Conservation (phyloP, 2,329 filamentous ascomycete genomes). For the Chaetomiaceae sp. region DNA sequence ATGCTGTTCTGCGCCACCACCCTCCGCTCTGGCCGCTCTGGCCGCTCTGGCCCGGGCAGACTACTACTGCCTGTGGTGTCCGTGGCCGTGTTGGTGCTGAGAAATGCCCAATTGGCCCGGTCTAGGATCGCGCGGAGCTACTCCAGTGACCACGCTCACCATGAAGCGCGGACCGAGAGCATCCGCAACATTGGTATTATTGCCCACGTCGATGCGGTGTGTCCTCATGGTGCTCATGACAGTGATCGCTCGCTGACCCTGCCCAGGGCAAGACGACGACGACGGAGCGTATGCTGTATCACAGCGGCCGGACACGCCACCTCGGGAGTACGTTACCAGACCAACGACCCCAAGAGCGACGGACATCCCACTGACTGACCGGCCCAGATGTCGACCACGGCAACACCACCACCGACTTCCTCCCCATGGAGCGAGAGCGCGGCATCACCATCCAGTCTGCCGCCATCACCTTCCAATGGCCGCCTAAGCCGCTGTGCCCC, state of each 20-base stretch:
- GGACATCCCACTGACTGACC: neutral
- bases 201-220: conserved; percentile 88
- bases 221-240: conserved; percentile 23
- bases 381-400: conserved; percentile 87
- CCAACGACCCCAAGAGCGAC: too few species aligned
- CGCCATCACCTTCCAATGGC: conserved; percentile 93
- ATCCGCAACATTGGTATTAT: conserved; percentile 98
- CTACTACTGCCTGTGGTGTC: neutral
- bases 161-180: conserved; percentile 46
- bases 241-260: conserved; percentile 15
- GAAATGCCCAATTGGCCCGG: conserved; percentile 14
- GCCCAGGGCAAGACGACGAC: conserved; percentile 87
- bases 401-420: conserved; percentile 94
- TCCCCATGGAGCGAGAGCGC: conserved; percentile 84
- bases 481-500: conserved; percentile 43
- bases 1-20: conserved; percentile 19
- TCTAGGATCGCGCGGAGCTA: conserved; percentile 11
- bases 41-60: conserved; percentile 12
- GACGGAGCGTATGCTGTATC: conserved; percentile 98
- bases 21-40: too few species aligned
- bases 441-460: conserved; percentile 98
- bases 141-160: conserved; percentile 27
- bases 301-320: conserved; percentile 82
- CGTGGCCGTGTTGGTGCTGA: conserved; percentile 13
- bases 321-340: conserved; percentile 60